Evolutionary conservation across 1,284 basidiomycete species (phyloP).

Genomic region (Microbotryum saponariae): DNA sequence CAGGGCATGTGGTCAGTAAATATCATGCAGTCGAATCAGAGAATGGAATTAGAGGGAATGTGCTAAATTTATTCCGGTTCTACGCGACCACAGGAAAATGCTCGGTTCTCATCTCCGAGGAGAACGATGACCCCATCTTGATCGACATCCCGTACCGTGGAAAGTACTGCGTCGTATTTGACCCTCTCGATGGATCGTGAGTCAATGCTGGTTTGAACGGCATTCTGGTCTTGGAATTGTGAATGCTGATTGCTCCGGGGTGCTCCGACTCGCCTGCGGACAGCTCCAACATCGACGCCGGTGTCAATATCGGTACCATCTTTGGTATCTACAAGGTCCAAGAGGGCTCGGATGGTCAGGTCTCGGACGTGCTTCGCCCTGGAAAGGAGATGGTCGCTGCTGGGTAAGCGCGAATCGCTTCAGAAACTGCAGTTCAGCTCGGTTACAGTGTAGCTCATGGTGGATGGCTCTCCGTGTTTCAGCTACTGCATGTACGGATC

Average conservation of each 20-base stretch:
- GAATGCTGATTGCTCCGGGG: not conserved
- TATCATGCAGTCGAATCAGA: no score
- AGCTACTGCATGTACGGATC: conserved; percentile 73
- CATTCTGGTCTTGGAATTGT: not conserved
- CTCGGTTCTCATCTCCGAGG: conserved; percentile 89
- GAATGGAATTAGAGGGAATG: not conserved
- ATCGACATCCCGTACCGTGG: conserved; percentile 47
- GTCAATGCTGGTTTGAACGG: not conserved
- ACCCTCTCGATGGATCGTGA: conserved; percentile 77
- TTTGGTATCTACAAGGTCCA: conserved; percentile 90
- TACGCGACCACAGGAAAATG: conserved; percentile 87
- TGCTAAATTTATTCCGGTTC: conserved; percentile 43
- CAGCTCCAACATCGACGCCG: conserved; percentile 97
- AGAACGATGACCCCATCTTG: conserved; percentile 40
- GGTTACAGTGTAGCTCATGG: conserved; percentile 6
- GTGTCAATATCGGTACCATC: conserved; percentile 99
- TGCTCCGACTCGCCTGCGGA: not conserved
- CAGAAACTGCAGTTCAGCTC: conserved; percentile 46
- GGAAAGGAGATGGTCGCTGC: conserved; percentile 97
- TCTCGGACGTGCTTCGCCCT: conserved; percentile 84
- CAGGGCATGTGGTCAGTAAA: conserved; percentile 16
- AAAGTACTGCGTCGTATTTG: conserved; percentile 88
- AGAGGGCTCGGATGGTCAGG: conserved; percentile 64
- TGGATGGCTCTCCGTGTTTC: conserved; percentile 3
- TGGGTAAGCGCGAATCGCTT: conserved; percentile 67